These are phyloP conservation scores for Caryocar brasiliense DNA, from an alignment of 441 rosid species.

Conservation along the genomic window DNA sequence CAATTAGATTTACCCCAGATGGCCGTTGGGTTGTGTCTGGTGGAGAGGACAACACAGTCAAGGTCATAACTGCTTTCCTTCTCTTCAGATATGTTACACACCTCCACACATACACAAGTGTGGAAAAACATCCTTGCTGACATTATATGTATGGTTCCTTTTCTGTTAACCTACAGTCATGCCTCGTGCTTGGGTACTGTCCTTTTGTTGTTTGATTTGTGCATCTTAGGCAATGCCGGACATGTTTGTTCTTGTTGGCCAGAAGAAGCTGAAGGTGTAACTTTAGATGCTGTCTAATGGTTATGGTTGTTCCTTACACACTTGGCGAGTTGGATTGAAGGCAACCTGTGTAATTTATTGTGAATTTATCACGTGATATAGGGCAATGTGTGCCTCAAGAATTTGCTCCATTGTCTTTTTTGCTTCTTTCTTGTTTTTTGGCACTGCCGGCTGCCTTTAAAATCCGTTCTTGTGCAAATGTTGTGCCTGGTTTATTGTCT, in stretches of 20 bases:
- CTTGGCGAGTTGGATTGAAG: neutral
- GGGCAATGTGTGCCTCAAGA: too few relatives aligned
- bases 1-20: slow-evolving; percentile 93
- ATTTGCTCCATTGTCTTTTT: too few relatives aligned
- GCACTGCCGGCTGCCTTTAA: too few relatives aligned
- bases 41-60: slow-evolving; percentile 92
- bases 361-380: neutral
- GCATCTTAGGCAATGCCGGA: too few relatives aligned
- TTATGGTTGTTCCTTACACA: neutral
- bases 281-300: neutral
- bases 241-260: neutral
- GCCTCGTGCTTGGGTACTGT: too few relatives aligned
- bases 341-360: neutral
- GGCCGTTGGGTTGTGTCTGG: slow-evolving; percentile 99
- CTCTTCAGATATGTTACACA: slow-evolving; percentile 1
- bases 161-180: too few relatives aligned
- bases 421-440: too few relatives aligned
- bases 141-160: neutral
- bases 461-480: too few relatives aligned
- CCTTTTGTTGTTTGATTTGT: too few relatives aligned
- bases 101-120: neutral
- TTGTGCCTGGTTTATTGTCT: too few relatives aligned
- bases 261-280: too few relatives aligned
- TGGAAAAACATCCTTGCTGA: neutral
- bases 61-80: slow-evolving; percentile 41